phyloP scores from a whole-genome alignment of 129 eudicot genomes.

The Smallanthus sonchifolius region DNA sequence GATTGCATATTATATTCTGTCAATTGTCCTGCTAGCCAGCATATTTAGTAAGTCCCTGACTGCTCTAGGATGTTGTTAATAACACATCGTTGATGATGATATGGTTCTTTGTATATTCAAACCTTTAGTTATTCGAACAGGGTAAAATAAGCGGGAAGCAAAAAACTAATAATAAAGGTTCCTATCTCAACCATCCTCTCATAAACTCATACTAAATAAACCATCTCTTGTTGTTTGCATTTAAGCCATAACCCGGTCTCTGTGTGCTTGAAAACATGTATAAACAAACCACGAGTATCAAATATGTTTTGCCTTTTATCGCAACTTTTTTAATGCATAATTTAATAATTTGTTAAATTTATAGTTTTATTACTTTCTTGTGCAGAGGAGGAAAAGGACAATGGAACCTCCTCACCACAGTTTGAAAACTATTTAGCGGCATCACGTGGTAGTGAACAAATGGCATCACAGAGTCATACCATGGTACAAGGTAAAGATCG shows the following conservation, averaged over 20 bases:
- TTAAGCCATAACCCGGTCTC: neutral
- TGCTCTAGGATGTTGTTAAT: neutral
- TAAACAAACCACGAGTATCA: neutral
- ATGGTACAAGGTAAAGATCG: slow-evolving; percentile 18
- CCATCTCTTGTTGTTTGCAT: neutral
- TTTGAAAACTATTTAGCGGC: slow-evolving; percentile 29
- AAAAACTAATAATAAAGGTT: neutral
- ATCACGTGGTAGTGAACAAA: slow-evolving; percentile 19
- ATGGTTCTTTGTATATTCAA: neutral
- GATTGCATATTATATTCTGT: neutral
- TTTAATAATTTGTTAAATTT: neutral
- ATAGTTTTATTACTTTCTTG: neutral
- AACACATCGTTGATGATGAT: neutral
- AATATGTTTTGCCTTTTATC: neutral
- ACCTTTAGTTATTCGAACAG: neutral
- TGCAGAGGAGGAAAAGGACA: slow-evolving; percentile 41
- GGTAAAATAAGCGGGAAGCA: neutral
- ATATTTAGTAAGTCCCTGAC: neutral
- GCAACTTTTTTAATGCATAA: neutral
- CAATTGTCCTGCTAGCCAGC: neutral
- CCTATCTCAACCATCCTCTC: neutral
- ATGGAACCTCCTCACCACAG: slow-evolving; percentile 46
- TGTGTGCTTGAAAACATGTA: neutral
- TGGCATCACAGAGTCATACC: neutral
- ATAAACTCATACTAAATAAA: neutral